Evolutionary conservation across 1,139 yeast species (phyloP).

Genomic region (Trichomonascaceae sp.): DNA sequence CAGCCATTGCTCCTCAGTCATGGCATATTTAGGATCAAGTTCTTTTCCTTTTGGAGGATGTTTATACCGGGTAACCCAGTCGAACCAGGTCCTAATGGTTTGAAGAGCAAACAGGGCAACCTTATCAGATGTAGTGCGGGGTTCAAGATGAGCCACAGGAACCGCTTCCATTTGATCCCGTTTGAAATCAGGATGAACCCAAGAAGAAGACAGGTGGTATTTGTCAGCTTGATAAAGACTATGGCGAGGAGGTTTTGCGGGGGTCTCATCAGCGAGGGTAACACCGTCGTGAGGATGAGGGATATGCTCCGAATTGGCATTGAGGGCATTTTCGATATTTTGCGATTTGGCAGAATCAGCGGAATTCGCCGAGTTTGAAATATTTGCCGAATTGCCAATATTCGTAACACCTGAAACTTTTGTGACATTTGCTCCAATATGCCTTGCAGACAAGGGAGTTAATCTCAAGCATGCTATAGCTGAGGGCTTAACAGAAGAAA

Average conservation of each 20-base stretch:
- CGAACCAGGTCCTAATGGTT: slow-evolving; percentile 47
- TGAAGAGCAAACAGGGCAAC: slow-evolving; percentile 46
- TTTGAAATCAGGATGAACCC: slow-evolving; percentile 51
- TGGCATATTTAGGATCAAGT: slow-evolving; percentile 43
- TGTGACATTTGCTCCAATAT: background rate
- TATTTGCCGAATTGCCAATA: background rate
- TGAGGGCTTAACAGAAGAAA: background rate
- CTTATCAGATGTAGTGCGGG: slow-evolving; percentile 45
- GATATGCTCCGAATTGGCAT: background rate
- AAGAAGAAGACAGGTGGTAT: slow-evolving; percentile 31
- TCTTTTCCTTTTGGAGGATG: slow-evolving; percentile 39
- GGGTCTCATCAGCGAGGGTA: background rate
- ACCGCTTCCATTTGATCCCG: slow-evolving; percentile 44
- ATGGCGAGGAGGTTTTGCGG: background rate
- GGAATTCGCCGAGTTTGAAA: background rate
- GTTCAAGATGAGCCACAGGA: slow-evolving; percentile 48
- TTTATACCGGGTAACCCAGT: slow-evolving; percentile 59
- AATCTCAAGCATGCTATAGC: background rate
- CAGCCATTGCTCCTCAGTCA: slow-evolving; percentile 64
- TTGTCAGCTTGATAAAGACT: slow-evolving; percentile 14
- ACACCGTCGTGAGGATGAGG: background rate
- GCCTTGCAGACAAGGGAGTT: background rate
- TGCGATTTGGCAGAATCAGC: background rate
- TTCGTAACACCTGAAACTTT: background rate
- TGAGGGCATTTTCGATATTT: no score